These are phyloP conservation scores for Lepidium africanum DNA, from an alignment of 345 rosid species.

Conservation along the genomic window DNA sequence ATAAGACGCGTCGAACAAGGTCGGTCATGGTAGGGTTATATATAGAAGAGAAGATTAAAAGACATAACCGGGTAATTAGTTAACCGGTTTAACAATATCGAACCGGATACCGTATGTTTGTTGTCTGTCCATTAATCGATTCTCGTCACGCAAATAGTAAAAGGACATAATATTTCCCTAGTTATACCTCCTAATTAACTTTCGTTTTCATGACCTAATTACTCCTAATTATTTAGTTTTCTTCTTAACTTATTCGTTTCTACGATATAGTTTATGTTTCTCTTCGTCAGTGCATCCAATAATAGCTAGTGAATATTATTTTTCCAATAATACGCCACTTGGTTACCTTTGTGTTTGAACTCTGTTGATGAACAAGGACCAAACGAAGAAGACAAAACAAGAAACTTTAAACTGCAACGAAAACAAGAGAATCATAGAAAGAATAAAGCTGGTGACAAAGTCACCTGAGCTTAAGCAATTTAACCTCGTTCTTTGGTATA, in stretches of 20 bases:
- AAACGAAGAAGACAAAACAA: no score
- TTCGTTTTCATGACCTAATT: conserved; percentile 2
- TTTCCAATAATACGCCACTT: not conserved
- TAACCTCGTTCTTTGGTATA: no score
- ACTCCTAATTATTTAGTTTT: not conserved
- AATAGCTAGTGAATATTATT: not conserved
- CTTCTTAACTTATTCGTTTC: not conserved
- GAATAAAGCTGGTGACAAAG: no score
- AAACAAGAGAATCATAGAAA: no score
- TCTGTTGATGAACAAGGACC: no score
- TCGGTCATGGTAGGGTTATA: conserved; percentile 9
- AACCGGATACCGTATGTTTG: conserved; percentile 18
- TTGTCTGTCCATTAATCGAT: conserved; percentile 19
- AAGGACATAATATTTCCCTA: not conserved
- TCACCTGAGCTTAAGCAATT: no score
- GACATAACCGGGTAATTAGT: conserved; percentile 7
- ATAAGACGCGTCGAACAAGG: conserved; percentile 13
- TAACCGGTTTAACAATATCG: not conserved
- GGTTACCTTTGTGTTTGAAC: not conserved
- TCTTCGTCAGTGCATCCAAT: not conserved
- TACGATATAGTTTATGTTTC: not conserved
- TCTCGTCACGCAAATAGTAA: not conserved
- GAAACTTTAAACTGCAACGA: no score
- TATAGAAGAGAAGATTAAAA: not conserved
- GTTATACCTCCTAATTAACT: not conserved